These are phyloP conservation scores for Cunninghamia lanceolata DNA, from an alignment of 75 land plant species.

Conservation along the genomic window DNA sequence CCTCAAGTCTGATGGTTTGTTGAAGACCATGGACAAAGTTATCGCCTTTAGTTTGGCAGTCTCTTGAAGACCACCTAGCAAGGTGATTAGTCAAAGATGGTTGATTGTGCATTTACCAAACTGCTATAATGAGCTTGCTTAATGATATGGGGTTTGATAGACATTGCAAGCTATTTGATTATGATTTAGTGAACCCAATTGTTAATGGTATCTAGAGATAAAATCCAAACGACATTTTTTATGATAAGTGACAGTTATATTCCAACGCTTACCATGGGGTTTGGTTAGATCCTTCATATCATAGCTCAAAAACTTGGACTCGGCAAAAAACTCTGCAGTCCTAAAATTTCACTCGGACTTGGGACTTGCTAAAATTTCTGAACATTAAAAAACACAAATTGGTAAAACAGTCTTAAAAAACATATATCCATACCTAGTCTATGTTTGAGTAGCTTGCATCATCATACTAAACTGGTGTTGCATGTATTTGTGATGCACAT, in stretches of 20 bases:
- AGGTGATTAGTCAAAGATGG: background rate
- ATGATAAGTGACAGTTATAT: background rate
- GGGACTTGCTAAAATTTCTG: no score
- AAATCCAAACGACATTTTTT: background rate
- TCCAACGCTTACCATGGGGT: background rate
- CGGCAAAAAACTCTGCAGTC: no score
- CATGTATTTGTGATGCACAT: background rate
- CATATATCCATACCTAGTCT: no score
- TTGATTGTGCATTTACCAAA: no score
- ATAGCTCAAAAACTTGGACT: no score
- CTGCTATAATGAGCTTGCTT: background rate
- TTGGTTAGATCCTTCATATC: no score
- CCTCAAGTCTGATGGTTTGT: background rate
- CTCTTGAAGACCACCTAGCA: background rate
- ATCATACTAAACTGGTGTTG: background rate
- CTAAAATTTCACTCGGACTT: no score
- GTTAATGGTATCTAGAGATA: background rate
- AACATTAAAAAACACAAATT: no score
- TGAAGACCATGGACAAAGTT: background rate
- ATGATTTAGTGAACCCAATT: no score
- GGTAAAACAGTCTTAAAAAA: no score
- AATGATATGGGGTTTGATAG: background rate
- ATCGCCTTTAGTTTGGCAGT: background rate
- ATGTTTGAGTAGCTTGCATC: no score
- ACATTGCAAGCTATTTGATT: background rate